These are phyloP conservation scores for Phellopilus nigrolimitatus DNA, from an alignment of 1,284 basidiomycete genomes.

Conservation along the genomic window DNA sequence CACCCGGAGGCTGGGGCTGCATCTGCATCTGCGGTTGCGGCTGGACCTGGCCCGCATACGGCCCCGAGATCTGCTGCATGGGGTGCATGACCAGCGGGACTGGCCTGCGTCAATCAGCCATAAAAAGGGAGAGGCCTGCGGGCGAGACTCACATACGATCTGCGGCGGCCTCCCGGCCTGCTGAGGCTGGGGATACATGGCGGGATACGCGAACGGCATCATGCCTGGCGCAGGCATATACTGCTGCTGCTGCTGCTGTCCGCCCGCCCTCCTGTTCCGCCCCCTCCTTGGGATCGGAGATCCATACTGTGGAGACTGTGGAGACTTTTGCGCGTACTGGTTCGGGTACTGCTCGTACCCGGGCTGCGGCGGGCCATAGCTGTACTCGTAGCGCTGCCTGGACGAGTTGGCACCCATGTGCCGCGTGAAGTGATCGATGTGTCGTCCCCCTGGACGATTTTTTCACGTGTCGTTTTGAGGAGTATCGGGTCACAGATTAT, in stretches of 20 bases:
- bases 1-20: neutral
- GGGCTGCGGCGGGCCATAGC: slow-evolving; percentile 6
- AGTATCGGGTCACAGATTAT: too few relatives aligned
- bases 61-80: slow-evolving; percentile 14
- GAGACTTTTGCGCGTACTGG: neutral
- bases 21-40: neutral
- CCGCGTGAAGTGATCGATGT: neutral
- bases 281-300: too few relatives aligned
- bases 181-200: slow-evolving; percentile 4
- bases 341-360: neutral
- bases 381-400: slow-evolving; percentile 12
- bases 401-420: slow-evolving; percentile 17
- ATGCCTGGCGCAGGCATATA: slow-evolving; percentile 1
- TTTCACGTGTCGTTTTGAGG: too few relatives aligned
- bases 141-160: slow-evolving; percentile 9
- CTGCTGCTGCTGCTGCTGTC: too few relatives aligned
- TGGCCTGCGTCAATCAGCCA: slow-evolving; percentile 10
- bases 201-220: slow-evolving; percentile 6
- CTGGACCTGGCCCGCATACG: slow-evolving; percentile 4
- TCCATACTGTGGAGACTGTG: too few relatives aligned
- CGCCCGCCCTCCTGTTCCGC: too few relatives aligned
- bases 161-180: slow-evolving; percentile 11
- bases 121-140: neutral
- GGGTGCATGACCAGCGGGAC: slow-evolving; percentile 17
- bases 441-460: neutral